phyloP scores from a whole-genome alignment of 2,329 filamentous ascomycete genomes.

The Pyricularia sp. region DNA sequence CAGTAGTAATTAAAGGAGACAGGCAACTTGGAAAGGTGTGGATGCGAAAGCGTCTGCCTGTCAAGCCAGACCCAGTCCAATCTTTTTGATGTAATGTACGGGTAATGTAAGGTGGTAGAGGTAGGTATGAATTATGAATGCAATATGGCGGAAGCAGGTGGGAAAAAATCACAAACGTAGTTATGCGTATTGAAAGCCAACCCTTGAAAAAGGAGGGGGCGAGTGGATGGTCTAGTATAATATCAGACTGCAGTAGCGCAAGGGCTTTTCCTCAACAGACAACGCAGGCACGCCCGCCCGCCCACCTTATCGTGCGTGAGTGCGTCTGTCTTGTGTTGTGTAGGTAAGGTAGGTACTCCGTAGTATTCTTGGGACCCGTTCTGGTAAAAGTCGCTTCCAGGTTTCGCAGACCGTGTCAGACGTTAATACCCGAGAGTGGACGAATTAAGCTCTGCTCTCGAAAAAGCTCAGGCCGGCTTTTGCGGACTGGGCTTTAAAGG shows the following conservation, averaged over 20 bases:
- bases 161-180: background rate
- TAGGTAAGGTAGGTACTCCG: background rate
- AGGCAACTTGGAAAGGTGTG: background rate
- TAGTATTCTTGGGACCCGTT: background rate
- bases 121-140: background rate
- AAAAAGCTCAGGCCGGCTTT: background rate
- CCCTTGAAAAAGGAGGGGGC: background rate
- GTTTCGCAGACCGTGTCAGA: background rate
- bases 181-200: background rate
- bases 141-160: background rate
- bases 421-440: background rate
- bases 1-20: background rate
- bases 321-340: background rate
- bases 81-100: too few relatives aligned
- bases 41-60: background rate
- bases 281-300: background rate
- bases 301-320: background rate
- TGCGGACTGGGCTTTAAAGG: background rate
- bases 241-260: background rate
- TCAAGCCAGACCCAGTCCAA: background rate
- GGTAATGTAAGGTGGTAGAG: background rate
- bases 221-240: background rate
- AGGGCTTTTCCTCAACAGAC: background rate
- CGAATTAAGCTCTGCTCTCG: background rate
- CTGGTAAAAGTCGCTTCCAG: background rate